Percentiles rank a stretch among this genome's conserved stretches.
Conservation (phyloP, 2,329 filamentous ascomycete genomes). For the Cytospora schulzeri region DNA sequence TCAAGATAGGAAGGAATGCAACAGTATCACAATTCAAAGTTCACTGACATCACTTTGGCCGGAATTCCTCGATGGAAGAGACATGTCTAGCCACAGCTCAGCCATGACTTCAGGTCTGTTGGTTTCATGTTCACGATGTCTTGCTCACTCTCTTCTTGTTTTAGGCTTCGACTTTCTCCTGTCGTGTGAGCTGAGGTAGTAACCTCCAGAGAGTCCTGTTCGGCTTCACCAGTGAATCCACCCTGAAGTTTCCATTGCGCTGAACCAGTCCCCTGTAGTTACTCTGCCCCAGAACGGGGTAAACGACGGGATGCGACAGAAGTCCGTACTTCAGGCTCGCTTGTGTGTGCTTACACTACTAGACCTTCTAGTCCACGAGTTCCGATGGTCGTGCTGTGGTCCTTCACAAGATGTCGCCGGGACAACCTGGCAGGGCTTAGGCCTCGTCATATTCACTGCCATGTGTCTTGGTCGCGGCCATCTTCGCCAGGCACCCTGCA, state of each 20-base stretch:
- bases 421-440: neutral
- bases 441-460: neutral
- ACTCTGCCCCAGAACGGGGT: neutral
- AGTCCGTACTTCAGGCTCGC: neutral
- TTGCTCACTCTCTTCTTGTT: neutral
- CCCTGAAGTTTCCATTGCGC: neutral
- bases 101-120: neutral
- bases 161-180: neutral
- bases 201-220: neutral
- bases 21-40: constrained; percentile 1
- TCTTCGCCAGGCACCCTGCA: neutral
- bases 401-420: neutral
- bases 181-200: neutral
- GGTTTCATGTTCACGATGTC: neutral
- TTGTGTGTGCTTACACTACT: neutral
- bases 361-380: neutral
- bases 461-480: neutral
- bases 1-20: constrained; percentile 16
- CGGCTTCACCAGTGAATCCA: neutral
- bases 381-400: neutral
- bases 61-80: neutral
- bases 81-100: neutral
- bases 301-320: neutral
- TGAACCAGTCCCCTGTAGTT: neutral
- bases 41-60: neutral